Percentiles rank a stretch among this genome's conserved stretches.
Evolutionary conservation across 2,329 filamentous ascomycete species (phyloP).

Genomic region (Ophiobolus disseminans): DNA sequence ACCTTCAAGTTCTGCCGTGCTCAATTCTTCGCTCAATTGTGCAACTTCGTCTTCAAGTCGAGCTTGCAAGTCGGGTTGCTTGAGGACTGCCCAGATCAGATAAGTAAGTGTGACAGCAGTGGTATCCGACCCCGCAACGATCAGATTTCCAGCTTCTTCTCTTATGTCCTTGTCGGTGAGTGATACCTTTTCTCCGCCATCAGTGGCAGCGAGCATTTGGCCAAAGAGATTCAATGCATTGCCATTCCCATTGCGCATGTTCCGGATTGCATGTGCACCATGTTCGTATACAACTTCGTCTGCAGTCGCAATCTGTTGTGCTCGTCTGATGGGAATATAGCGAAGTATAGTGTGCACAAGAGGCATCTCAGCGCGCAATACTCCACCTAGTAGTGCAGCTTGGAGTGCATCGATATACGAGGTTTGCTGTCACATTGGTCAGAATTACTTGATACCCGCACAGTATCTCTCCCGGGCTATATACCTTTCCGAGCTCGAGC

Average conservation of each 20-base stretch:
- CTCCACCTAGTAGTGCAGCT: slow-evolving; percentile 34
- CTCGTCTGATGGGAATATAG: slow-evolving; percentile 10
- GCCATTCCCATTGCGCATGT: slow-evolving; percentile 23
- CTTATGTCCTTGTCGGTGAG: slow-evolving; percentile 36
- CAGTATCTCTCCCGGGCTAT: neutral
- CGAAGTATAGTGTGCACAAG: slow-evolving; percentile 27
- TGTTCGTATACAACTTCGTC: slow-evolving; percentile 19
- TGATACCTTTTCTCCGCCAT: slow-evolving; percentile 28
- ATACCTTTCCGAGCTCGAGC: slow-evolving; percentile 45
- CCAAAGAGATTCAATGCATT: slow-evolving; percentile 23
- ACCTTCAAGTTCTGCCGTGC: slow-evolving; percentile 32
- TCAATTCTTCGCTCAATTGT: slow-evolving; percentile 21
- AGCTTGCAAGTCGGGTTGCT: slow-evolving; percentile 24
- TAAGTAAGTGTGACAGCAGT: slow-evolving; percentile 45
- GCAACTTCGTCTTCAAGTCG: slow-evolving; percentile 33
- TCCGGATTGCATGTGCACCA: slow-evolving; percentile 20
- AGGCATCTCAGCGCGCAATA: slow-evolving; percentile 43
- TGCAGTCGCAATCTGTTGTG: slow-evolving; percentile 13
- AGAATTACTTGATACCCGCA: neutral
- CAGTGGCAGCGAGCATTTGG: slow-evolving; percentile 20
- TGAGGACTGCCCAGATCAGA: slow-evolving; percentile 42
- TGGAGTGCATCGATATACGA: slow-evolving; percentile 41
- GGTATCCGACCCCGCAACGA: slow-evolving; percentile 46
- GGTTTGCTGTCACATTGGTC: slow-evolving; percentile 16
- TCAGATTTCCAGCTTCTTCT: slow-evolving; percentile 40